Evolutionary conservation across 768 basidiomycete genomes (phyloP).

Genomic region (Collybiopsis luxurians): DNA sequence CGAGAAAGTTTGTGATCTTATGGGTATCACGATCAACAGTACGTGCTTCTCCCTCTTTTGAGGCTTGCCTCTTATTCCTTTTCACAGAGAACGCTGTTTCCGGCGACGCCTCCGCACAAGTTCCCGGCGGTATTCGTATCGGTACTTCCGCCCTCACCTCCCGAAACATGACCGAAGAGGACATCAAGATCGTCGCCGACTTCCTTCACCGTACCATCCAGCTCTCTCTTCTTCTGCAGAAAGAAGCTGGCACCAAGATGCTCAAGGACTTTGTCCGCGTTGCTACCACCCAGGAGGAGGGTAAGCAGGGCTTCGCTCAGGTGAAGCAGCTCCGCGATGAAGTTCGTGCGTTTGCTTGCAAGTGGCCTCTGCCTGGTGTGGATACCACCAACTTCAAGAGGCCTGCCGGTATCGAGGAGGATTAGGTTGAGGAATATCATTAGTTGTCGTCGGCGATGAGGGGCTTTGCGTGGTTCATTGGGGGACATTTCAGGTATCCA

Average conservation of each 20-base stretch:
- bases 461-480: not conserved
- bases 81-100: slow-evolving; percentile 89
- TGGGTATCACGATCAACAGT: slow-evolving; percentile 97
- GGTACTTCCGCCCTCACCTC: slow-evolving; percentile 94
- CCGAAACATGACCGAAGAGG: slow-evolving; percentile 86
- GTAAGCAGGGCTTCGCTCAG: slow-evolving; percentile 65
- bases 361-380: slow-evolving; percentile 94
- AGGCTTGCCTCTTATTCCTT: not conserved
- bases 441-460: not conserved
- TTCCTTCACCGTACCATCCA: slow-evolving; percentile 96
- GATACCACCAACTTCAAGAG: slow-evolving; percentile 44
- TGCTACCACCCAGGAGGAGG: slow-evolving; percentile 65
- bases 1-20: slow-evolving; percentile 96
- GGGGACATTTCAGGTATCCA: no score
- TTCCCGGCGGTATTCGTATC: slow-evolving; percentile 95
- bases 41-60: not conserved
- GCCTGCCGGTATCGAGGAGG: slow-evolving; percentile 64
- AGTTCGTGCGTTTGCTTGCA: slow-evolving; percentile 75
- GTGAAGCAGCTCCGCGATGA: slow-evolving; percentile 77
- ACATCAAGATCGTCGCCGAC: slow-evolving; percentile 82
- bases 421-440: not conserved
- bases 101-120: slow-evolving; percentile 93
- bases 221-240: slow-evolving; percentile 84
- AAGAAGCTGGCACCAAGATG: slow-evolving; percentile 92
- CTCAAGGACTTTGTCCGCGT: slow-evolving; percentile 94